A percentile compares a stretch with the other conserved stretches of the same genome.
These are phyloP conservation scores for Pseudocercospora cruenta DNA, from an alignment of 2,329 filamentous ascomycete species.

Conservation along the genomic window DNA sequence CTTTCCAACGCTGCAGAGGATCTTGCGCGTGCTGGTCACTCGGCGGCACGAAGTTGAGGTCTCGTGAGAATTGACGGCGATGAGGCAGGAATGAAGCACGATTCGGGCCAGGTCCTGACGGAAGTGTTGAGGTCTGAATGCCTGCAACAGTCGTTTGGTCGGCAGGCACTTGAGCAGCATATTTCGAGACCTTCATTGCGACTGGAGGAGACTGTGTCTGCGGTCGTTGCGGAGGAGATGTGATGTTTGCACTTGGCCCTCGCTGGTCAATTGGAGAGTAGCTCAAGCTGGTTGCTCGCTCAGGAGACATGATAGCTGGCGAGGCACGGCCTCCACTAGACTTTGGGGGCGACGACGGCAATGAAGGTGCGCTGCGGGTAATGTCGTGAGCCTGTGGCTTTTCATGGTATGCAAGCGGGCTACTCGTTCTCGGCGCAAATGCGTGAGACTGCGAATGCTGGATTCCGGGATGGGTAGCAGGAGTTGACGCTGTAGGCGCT, in stretches of 20 bases:
- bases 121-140: not conserved
- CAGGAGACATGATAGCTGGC: constrained; percentile 27
- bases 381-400: constrained; percentile 38
- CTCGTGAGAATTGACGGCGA: constrained; percentile 50
- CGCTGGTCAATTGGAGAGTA: constrained; percentile 28
- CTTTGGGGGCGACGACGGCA: constrained; percentile 46
- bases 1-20: constrained; percentile 86
- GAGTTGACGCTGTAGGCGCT: constrained; percentile 34
- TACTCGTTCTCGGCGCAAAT: constrained; percentile 67
- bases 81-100: constrained; percentile 35
- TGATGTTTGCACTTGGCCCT: constrained; percentile 44
- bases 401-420: constrained; percentile 61
- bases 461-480: constrained; percentile 34
- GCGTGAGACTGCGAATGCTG: constrained; percentile 44
- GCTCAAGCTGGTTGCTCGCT: constrained; percentile 23
- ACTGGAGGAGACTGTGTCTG: constrained; percentile 64
- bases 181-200: constrained; percentile 53
- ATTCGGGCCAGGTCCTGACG: constrained; percentile 33
- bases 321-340: constrained; percentile 26
- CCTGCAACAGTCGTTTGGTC: constrained; percentile 13
- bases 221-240: constrained; percentile 38
- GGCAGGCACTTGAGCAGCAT: constrained; percentile 39
- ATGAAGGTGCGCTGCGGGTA: constrained; percentile 11
- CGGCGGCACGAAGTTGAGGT: constrained; percentile 60
- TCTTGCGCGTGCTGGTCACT: constrained; percentile 65